These are phyloP conservation scores for Croton laevigatus DNA, from an alignment of 441 rosid species.

Conservation along the genomic window DNA sequence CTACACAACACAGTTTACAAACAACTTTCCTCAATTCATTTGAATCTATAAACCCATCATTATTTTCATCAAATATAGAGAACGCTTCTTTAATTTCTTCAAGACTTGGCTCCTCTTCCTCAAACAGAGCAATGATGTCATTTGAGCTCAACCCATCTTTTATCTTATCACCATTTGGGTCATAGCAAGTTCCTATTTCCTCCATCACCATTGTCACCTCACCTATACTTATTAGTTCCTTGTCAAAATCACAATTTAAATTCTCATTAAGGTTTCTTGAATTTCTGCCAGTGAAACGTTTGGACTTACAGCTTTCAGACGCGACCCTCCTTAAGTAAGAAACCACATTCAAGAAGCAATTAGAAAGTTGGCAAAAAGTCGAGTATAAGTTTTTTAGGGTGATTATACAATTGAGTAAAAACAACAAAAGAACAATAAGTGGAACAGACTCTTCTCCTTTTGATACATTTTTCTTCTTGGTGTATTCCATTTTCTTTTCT, in stretches of 20 bases:
- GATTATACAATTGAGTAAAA: conserved; percentile 23
- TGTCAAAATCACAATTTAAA: not conserved
- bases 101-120: conserved; percentile 42
- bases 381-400: conserved; percentile 32
- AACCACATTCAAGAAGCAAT: conserved; percentile 6
- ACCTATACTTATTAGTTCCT: conserved; percentile 26
- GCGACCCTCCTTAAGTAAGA: not conserved
- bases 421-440: not conserved
- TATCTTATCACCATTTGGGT: conserved; percentile 10
- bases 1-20: conserved; percentile 30
- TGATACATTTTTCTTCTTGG: not conserved
- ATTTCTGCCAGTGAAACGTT: not conserved
- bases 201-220: conserved; percentile 42
- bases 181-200: conserved; percentile 21
- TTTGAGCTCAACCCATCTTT: conserved; percentile 20
- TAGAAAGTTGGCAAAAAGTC: conserved; percentile 18
- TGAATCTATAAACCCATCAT: conserved; percentile 65
- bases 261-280: not conserved
- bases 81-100: conserved; percentile 50
- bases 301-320: conserved; percentile 4
- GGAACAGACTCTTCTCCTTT: not conserved
- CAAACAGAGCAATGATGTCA: conserved; percentile 40
- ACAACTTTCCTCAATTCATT: conserved; percentile 49
- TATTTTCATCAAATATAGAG: conserved; percentile 53
- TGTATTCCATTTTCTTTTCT: not conserved